A percentile compares a stretch with the other conserved stretches of the same genome.
phyloP scores from a whole-genome alignment of 2,329 filamentous ascomycete genomes.

The Camillea tinctor region DNA sequence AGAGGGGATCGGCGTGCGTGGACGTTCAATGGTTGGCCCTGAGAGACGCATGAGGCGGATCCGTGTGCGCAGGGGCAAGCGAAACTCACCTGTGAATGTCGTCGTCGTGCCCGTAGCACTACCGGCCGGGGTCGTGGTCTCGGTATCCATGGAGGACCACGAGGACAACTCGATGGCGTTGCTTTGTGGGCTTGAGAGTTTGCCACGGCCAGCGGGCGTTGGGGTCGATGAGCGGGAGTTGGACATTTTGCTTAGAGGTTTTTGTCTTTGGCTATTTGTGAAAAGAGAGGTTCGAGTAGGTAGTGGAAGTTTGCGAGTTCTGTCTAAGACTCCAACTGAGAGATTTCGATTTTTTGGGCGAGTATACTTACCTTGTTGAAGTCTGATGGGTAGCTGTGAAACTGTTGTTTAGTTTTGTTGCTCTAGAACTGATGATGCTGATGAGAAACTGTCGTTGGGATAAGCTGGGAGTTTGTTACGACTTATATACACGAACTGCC shows the following conservation, averaged over 20 bases:
- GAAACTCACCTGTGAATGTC: slow-evolving; percentile 21
- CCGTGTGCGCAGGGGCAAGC: slow-evolving; percentile 14
- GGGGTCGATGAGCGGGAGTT: neutral
- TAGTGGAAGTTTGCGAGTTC: neutral
- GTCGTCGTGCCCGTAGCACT: neutral
- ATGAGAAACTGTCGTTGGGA: neutral
- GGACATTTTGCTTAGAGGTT: neutral
- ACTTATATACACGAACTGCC: no score
- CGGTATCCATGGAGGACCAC: neutral
- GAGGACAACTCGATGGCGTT: neutral
- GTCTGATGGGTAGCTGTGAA: neutral
- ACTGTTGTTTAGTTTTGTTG: neutral
- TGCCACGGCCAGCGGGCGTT: neutral
- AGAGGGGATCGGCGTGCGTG: neutral
- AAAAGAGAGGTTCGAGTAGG: neutral
- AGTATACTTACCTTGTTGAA: neutral
- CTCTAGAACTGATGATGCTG: neutral
- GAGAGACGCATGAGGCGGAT: slow-evolving; percentile 9
- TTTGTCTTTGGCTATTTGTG: no score
- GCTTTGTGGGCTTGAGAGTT: neutral
- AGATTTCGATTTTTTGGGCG: neutral
- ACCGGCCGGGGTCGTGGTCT: neutral
- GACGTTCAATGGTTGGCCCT: neutral
- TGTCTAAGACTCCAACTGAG: neutral
- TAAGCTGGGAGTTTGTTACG: no score